phyloP scores from a whole-genome alignment of 2,329 filamentous ascomycete genomes.

The Fusarium sulawesiense region DNA sequence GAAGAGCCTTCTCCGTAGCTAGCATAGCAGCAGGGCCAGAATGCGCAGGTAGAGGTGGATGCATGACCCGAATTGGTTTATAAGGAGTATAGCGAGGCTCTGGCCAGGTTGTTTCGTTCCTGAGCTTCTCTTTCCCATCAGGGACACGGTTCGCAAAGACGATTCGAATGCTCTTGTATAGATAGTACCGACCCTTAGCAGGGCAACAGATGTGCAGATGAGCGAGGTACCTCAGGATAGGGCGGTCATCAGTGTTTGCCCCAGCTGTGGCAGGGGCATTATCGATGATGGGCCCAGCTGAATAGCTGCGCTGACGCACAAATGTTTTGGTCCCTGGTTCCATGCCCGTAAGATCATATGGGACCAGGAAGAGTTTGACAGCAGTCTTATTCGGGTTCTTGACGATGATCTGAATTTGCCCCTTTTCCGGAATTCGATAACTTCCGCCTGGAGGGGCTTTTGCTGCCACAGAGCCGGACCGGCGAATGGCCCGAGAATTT shows the following conservation, averaged over 20 bases:
- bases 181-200: constrained; percentile 82
- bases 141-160: constrained; percentile 97
- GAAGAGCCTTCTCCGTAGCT: constrained; percentile 69
- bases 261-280: constrained; percentile 57
- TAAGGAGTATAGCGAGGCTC: constrained; percentile 89
- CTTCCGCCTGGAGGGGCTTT: constrained; percentile 83
- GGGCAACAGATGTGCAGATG: constrained; percentile 95
- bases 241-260: constrained; percentile 61
- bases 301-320: constrained; percentile 93
- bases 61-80: constrained; percentile 72
- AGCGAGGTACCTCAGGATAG: constrained; percentile 87
- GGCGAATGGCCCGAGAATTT: constrained; percentile 61
- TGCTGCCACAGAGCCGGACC: constrained; percentile 61
- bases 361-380: constrained; percentile 93
- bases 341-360: constrained; percentile 94
- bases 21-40: constrained; percentile 61
- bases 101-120: constrained; percentile 89
- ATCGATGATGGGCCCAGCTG: constrained; percentile 84
- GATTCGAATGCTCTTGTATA: constrained; percentile 92
- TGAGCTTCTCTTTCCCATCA: constrained; percentile 91
- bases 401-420: constrained; percentile 95
- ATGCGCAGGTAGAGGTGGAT: constrained; percentile 52
- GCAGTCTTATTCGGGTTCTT: constrained; percentile 99
- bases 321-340: constrained; percentile 95
- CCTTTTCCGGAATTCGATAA: constrained; percentile 93